phyloP scores from a whole-genome alignment of 225 moss, liverwort and hornwort species.

The Pleurozium schreberi region DNA sequence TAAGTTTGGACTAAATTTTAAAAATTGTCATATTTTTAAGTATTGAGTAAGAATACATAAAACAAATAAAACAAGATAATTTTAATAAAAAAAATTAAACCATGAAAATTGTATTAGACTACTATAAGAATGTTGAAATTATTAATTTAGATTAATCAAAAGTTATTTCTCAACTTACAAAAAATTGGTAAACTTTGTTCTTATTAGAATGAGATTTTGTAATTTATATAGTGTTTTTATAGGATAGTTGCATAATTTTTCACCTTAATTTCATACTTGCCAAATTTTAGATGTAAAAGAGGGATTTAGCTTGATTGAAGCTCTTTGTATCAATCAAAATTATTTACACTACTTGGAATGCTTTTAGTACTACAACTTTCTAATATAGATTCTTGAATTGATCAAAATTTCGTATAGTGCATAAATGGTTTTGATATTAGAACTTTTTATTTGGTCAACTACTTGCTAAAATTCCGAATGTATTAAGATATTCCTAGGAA shows the following conservation, averaged over 20 bases:
- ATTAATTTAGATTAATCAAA: background rate
- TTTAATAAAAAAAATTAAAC: background rate
- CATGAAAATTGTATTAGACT: background rate
- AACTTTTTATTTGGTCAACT: rapidly evolving
- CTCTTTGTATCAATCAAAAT: too few species aligned
- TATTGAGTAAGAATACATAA: background rate
- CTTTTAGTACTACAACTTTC: too few species aligned
- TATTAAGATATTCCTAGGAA: rapidly evolving
- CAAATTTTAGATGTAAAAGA: background rate
- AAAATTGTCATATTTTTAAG: background rate
- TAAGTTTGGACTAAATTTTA: background rate
- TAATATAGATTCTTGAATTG: rapidly evolving
- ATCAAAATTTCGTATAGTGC: rapidly evolving
- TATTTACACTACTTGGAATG: too few species aligned
- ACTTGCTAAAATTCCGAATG: background rate
- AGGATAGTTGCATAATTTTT: background rate
- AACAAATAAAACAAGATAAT: background rate
- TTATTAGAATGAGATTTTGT: background rate
- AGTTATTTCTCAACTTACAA: rapidly evolving
- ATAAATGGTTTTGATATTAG: background rate
- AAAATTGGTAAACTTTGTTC: background rate
- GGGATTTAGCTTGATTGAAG: rapidly evolving
- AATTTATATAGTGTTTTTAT: rapidly evolving
- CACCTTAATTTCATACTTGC: background rate
- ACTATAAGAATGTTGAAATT: background rate